phyloP scores from a whole-genome alignment of 805 yeast genomes.

The Candida endomychidarum region DNA sequence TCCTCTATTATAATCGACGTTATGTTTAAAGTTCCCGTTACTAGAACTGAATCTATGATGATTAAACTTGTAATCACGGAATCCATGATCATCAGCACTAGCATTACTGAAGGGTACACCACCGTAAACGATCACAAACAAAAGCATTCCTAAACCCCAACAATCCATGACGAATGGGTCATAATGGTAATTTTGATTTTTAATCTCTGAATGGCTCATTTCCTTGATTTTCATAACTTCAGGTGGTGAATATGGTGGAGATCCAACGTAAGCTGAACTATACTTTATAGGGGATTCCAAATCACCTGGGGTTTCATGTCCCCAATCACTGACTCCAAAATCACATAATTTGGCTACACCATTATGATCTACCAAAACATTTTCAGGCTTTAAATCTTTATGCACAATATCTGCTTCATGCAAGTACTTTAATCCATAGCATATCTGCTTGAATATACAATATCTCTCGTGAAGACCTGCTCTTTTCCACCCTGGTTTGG shows the following conservation, averaged over 20 bases:
- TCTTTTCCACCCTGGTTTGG: slow-evolving; percentile 60
- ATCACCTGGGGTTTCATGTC: slow-evolving; percentile 55
- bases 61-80: slow-evolving; percentile 53
- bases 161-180: slow-evolving; percentile 69
- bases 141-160: slow-evolving; percentile 71
- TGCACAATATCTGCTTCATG: slow-evolving; percentile 71
- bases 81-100: slow-evolving; percentile 46
- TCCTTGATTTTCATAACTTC: slow-evolving; percentile 60
- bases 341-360: slow-evolving; percentile 72
- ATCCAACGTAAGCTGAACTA: slow-evolving; percentile 60
- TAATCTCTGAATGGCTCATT: slow-evolving; percentile 27
- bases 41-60: slow-evolving; percentile 42
- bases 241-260: slow-evolving; percentile 81
- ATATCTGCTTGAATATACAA: slow-evolving; percentile 69
- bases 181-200: slow-evolving; percentile 42
- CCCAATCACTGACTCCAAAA: slow-evolving; percentile 73
- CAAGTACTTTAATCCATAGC: slow-evolving; percentile 58
- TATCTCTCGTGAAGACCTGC: slow-evolving; percentile 51
- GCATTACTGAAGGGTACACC: slow-evolving; percentile 62
- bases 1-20: slow-evolving; percentile 45
- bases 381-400: slow-evolving; percentile 75
- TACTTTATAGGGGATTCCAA: slow-evolving; percentile 38
- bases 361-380: slow-evolving; percentile 54
- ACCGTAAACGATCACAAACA: slow-evolving; percentile 59
- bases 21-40: slow-evolving; percentile 50